Base-by-base conservation (phyloP, 2,329 filamentous ascomycete genomes). In the Colletotrichum ledebouriae region DNA sequence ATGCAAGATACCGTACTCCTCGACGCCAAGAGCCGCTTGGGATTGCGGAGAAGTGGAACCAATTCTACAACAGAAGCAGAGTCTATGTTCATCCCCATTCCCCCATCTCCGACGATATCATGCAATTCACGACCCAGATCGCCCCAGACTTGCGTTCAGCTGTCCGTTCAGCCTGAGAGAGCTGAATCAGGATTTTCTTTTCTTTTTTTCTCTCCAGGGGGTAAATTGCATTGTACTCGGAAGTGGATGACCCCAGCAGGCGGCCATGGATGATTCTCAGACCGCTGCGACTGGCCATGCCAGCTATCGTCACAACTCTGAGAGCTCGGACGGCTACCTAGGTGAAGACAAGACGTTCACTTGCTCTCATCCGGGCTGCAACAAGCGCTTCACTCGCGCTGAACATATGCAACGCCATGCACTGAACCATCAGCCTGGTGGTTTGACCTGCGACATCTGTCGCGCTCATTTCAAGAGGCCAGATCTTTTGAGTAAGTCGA, bases 381-480 rank as follows among this genome's bases (percentile, higher is more conserved):
- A 75, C 53, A 86, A 87, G 73, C 79, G 80, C 15, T 89, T 89
- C 73, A 86, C 85, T 25, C 80, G 87, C 7, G 82, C 85, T 11
- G 87, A 89, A 73, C 87, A 89, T 75, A 78, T 89, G 57, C 84
- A 87, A 67, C 81, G 87, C 13, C 87, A 89, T 76, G 80, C 83
- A 22, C 77, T 88, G 59, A 89, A 89, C 72, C 87, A 89, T 72
- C 79, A 80, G n/a, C 78, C 80, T 34, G 82, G 83, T 0, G 83
- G 85, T 49, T 83, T 83, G 68, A 88, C 86, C 3, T 90, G 88
- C 73, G 76, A 83, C 57, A 79, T 88, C 72, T 91, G 89, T 70
- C 83, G 83, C 64, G 86, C 87, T 33, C 86, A 89, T 73, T 90
- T 90, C 75, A 87, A 87, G 72, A 82, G 88, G 50, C 85, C 84